These are phyloP conservation scores for Claviceps paspali DNA, from an alignment of 2,329 filamentous ascomycete genomes.

Conservation along the genomic window DNA sequence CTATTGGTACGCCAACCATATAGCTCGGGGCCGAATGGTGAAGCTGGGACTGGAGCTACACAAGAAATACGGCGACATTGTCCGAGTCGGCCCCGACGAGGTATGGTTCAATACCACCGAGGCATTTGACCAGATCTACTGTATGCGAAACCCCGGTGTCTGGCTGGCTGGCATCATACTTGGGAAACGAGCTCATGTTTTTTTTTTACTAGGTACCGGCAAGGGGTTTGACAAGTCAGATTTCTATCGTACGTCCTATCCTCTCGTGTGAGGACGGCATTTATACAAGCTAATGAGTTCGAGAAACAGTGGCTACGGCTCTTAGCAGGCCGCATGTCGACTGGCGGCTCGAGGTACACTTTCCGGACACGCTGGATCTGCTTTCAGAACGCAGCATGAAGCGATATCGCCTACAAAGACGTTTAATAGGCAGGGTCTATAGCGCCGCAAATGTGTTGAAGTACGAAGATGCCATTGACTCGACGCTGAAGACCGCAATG, in stretches of 20 bases:
- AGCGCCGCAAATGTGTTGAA: slow-evolving; percentile 25
- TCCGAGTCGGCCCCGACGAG: slow-evolving; percentile 38
- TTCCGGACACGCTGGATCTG: slow-evolving; percentile 32
- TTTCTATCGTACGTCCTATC: slow-evolving; percentile 29
- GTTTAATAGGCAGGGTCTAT: slow-evolving; percentile 34
- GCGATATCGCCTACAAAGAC: slow-evolving; percentile 33
- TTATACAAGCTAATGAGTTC: neutral
- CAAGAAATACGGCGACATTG: slow-evolving; percentile 29
- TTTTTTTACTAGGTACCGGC: slow-evolving; percentile 20
- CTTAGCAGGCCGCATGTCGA: slow-evolving; percentile 14
- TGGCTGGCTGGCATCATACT: neutral
- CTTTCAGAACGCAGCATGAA: slow-evolving; percentile 31
- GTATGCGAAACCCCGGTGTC: slow-evolving; percentile 15
- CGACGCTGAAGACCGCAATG: slow-evolving; percentile 21
- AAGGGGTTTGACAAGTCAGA: slow-evolving; percentile 35
- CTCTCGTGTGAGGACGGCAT: too few relatives aligned
- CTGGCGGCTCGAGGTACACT: slow-evolving; percentile 20
- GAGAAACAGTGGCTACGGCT: slow-evolving; percentile 23
- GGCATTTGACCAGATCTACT: slow-evolving; percentile 32
- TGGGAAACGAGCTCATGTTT: neutral
- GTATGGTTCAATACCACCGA: slow-evolving; percentile 35
- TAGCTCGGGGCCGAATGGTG: slow-evolving; percentile 26
- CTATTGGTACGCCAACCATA: slow-evolving; percentile 31
- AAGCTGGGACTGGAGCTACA: slow-evolving; percentile 29
- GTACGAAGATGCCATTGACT: slow-evolving; percentile 26